Evolutionary conservation across 2,329 filamentous ascomycete species (phyloP).

Genomic region (Botryotinia convoluta): DNA sequence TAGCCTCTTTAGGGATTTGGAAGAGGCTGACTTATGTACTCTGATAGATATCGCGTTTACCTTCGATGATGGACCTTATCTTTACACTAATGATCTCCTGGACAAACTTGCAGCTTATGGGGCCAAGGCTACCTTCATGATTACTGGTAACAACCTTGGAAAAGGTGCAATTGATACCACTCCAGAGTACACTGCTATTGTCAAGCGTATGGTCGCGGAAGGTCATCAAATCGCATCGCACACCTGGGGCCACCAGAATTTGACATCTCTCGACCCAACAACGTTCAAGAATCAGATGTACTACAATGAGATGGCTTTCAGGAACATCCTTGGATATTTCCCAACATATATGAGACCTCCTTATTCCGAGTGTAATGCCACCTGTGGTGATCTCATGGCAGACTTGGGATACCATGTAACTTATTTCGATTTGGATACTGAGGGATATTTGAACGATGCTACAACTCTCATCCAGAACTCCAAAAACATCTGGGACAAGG

Average conservation of each 20-base stretch:
- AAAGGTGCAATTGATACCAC: slow-evolving; percentile 39
- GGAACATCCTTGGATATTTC: slow-evolving; percentile 54
- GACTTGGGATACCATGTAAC: slow-evolving; percentile 48
- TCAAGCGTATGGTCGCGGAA: slow-evolving; percentile 39
- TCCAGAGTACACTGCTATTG: slow-evolving; percentile 46
- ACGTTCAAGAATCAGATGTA: slow-evolving; percentile 49
- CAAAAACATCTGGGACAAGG: slow-evolving; percentile 42
- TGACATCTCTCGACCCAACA: slow-evolving; percentile 44
- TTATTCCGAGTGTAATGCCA: slow-evolving; percentile 46
- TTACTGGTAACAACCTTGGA: slow-evolving; percentile 56
- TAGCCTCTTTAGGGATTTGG: neutral
- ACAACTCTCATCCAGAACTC: slow-evolving; percentile 46
- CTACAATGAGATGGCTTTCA: slow-evolving; percentile 54
- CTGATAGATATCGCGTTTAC: slow-evolving; percentile 57
- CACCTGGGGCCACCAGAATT: slow-evolving; percentile 53
- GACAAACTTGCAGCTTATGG: slow-evolving; percentile 58
- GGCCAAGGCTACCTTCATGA: slow-evolving; percentile 62
- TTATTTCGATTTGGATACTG: slow-evolving; percentile 47
- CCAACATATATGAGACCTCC: slow-evolving; percentile 53
- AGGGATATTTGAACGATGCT: slow-evolving; percentile 47
- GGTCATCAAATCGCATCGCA: slow-evolving; percentile 60
- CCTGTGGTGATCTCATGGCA: slow-evolving; percentile 40
- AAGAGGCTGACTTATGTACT: neutral
- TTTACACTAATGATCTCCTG: slow-evolving; percentile 52
- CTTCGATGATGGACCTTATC: slow-evolving; percentile 65